phyloP scores from a whole-genome alignment of 768 basidiomycete genomes.

The Suillus bovinus region DNA sequence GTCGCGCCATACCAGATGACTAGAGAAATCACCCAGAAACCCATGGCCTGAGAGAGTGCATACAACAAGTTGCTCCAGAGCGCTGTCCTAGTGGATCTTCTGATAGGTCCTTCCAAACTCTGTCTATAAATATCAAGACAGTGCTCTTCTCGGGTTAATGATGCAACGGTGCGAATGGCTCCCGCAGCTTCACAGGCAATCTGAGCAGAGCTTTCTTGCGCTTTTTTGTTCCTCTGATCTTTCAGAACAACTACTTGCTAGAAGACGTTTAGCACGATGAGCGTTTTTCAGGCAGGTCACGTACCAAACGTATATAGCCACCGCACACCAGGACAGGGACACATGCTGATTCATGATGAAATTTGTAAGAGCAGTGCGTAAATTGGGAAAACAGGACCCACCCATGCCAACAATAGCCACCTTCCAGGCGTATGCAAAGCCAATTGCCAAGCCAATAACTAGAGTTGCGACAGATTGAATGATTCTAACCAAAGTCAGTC shows the following conservation, averaged over 20 bases:
- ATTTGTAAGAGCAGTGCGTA: not conserved
- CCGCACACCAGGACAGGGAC: conserved; percentile 65
- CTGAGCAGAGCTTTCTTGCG: conserved; percentile 81
- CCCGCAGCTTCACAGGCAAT: conserved; percentile 92
- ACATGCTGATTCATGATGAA: conserved; percentile 45
- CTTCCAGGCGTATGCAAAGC: conserved; percentile 76
- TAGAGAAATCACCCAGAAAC: conserved; percentile 82
- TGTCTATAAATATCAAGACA: conserved; percentile 64
- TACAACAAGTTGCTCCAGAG: conserved; percentile 67
- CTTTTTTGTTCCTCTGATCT: conserved; percentile 76
- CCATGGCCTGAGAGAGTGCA: conserved; percentile 70
- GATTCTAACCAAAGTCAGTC: conserved; percentile 46
- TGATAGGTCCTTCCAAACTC: conserved; percentile 72
- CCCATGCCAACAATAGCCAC: conserved; percentile 81
- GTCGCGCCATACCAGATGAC: conserved; percentile 76
- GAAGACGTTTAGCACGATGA: not conserved
- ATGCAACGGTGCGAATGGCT: conserved; percentile 88
- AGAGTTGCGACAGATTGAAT: conserved; percentile 74
- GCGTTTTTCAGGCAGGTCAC: conserved; percentile 17
- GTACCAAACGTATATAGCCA: conserved; percentile 81
- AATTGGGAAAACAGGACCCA: conserved; percentile 29
- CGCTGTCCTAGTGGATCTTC: conserved; percentile 59
- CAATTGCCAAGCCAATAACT: conserved; percentile 70
- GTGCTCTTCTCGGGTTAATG: conserved; percentile 84
- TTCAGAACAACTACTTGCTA: conserved; percentile 86